These are phyloP conservation scores for Solanum megistacrolobum DNA, from an alignment of 257 asterid species.

Conservation along the genomic window DNA sequence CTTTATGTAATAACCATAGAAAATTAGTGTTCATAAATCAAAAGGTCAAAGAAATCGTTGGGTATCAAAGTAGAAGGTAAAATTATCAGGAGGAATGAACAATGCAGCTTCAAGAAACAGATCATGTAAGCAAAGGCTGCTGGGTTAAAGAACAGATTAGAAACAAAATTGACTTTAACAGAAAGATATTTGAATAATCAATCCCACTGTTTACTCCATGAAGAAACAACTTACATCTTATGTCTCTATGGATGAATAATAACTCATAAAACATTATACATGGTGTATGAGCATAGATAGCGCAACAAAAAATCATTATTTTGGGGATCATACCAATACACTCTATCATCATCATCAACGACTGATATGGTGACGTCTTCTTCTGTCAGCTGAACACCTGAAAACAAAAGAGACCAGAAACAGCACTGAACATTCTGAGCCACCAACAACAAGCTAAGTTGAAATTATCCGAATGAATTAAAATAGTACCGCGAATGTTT, in stretches of 20 bases:
- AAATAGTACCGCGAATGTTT: constrained; percentile 36
- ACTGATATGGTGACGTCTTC: constrained; percentile 32
- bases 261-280: neutral
- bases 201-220: neutral
- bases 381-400: constrained; percentile 49
- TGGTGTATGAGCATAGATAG: neutral
- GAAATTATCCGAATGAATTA: neutral
- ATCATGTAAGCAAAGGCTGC: neutral
- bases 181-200: neutral
- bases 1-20: neutral
- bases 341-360: constrained; percentile 50
- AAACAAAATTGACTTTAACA: neutral
- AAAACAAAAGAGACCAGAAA: constrained; percentile 4
- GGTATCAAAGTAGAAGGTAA: neutral
- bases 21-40: neutral
- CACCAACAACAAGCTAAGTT: neutral
- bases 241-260: neutral
- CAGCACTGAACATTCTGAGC: constrained; percentile 3
- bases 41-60: neutral
- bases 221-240: neutral
- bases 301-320: neutral
- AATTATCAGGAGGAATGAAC: neutral
- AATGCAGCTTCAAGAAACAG: neutral
- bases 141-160: neutral
- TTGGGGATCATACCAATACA: constrained; percentile 45